Evolutionary conservation across 116 monocot genomes (phyloP), one percentile per base, ranked within the genome.

Genomic region (Papilionanthe hybrid): DNA sequence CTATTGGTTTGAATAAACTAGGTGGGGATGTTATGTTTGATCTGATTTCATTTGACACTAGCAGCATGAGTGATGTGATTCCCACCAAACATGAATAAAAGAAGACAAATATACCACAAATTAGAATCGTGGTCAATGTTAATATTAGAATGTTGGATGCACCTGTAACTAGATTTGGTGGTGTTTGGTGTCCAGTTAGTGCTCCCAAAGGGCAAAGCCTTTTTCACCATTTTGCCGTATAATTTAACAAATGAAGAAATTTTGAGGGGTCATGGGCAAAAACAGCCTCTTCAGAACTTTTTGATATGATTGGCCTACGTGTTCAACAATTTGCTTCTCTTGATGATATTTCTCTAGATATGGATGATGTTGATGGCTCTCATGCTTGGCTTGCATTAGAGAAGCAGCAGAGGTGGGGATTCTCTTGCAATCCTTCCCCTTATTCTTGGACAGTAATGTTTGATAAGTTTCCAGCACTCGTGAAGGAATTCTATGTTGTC

Each of bases 141-240:
- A 91, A 94, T 79, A 77, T 74, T 74, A 86, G 85, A 56, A 60
- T 88, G 77, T 81, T 83, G n/a, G 99, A 93, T 65, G 80, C 76
- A 32, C 75, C 88, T 5, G 12, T 91, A 49, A 74, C 76, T 53
- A 37, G 87, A 72, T 85, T 78, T 42, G 93, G 95, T 25, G 99
- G 99, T 87, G 95, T 95, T 71, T 99, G 99, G 99, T 88, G 95
- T 48, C 75, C 95, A 71, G 89, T 93, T 82, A 91, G 88, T 75
- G 74, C 83, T 49, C 75, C 91, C 78, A 99, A 99, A 86, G 79
- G 48, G 43, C 83, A 74, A 95, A 91, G 37, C 30, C 81, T 77
- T 75, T 68, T 60, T 77, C 80, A 8, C 72, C 71, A 86, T 89
- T 73, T 77, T 91, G 71, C 41, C 72, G 74, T 80, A 77, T 53